Percentiles rank a stretch among this genome's conserved stretches.
Evolutionary conservation across 768 basidiomycete species (phyloP).

Genomic region (Coprinopsis sp.): DNA sequence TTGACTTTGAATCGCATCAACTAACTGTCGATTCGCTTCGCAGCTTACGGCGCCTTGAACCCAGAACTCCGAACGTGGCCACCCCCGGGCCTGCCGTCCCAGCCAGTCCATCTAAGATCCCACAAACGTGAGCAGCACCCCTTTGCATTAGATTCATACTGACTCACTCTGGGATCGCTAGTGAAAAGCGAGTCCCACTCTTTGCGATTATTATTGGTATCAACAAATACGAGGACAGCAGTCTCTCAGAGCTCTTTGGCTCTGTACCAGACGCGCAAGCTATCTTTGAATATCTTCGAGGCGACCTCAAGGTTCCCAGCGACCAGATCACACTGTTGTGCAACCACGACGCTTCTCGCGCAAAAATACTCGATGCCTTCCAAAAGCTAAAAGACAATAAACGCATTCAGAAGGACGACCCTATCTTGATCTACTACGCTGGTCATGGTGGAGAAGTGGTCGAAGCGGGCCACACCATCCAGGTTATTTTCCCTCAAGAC

Average conservation of each 20-base stretch:
- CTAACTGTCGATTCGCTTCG: no score
- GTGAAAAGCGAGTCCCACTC: constrained; percentile 19
- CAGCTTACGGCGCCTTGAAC: no score
- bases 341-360: constrained; percentile 32
- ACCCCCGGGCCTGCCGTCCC: no score
- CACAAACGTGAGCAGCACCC: no score
- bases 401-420: constrained; percentile 20
- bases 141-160: no score
- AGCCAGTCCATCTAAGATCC: constrained; percentile 41
- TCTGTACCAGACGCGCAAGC: constrained; percentile 38
- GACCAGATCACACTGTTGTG: constrained; percentile 33
- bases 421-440: constrained; percentile 40
- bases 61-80: no score
- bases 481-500: constrained; percentile 3
- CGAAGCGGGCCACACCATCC: background rate
- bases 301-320: constrained; percentile 24
- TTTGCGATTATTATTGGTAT: constrained; percentile 43
- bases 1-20: no score
- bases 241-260: constrained; percentile 24
- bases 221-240: constrained; percentile 26
- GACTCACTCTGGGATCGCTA: no score
- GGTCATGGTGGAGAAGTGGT: constrained; percentile 33
- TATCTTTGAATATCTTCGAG: constrained; percentile 29
- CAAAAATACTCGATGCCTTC: constrained; percentile 29
- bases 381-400: constrained; percentile 19